Conservation (phyloP, 768 basidiomycete genomes). For the Tulasnella sp. region DNA sequence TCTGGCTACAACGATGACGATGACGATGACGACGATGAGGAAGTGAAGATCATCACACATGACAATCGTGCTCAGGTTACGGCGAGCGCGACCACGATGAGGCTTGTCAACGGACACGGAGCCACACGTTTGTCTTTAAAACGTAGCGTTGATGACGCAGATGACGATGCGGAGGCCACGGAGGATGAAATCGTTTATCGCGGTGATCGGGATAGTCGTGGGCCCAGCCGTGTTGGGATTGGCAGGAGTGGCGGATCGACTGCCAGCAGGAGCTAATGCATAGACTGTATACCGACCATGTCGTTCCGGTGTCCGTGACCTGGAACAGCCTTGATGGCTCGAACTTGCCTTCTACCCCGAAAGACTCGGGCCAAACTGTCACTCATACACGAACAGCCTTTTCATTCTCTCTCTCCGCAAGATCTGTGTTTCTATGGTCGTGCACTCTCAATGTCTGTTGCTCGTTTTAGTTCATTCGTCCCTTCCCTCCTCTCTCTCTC, state of each 20-base stretch:
- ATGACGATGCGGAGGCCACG: constrained; percentile 2
- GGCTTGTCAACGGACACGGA: constrained; percentile 1
- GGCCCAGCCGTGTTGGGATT: background rate
- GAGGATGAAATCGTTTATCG: constrained; percentile 15
- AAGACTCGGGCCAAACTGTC: background rate
- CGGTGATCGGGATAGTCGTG: too few relatives aligned
- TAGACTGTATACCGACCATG: background rate
- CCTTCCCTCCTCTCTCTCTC: background rate
- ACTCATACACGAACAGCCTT: background rate
- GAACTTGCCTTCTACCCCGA: background rate
- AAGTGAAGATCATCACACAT: background rate
- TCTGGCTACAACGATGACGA: constrained; percentile 30
- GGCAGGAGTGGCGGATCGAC: constrained; percentile 1
- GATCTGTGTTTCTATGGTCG: background rate
- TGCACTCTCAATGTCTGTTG: background rate
- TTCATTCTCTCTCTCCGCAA: background rate
- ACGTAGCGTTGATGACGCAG: background rate
- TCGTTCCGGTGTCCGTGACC: background rate
- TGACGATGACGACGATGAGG: constrained; percentile 22
- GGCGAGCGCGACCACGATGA: background rate
- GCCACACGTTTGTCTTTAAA: background rate
- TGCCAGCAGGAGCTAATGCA: background rate
- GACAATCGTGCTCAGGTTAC: background rate
- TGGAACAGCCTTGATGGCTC: background rate
- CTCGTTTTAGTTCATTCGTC: background rate